phyloP scores from a whole-genome alignment of 2,329 filamentous ascomycete genomes.

The Cyanodermella asteris region DNA sequence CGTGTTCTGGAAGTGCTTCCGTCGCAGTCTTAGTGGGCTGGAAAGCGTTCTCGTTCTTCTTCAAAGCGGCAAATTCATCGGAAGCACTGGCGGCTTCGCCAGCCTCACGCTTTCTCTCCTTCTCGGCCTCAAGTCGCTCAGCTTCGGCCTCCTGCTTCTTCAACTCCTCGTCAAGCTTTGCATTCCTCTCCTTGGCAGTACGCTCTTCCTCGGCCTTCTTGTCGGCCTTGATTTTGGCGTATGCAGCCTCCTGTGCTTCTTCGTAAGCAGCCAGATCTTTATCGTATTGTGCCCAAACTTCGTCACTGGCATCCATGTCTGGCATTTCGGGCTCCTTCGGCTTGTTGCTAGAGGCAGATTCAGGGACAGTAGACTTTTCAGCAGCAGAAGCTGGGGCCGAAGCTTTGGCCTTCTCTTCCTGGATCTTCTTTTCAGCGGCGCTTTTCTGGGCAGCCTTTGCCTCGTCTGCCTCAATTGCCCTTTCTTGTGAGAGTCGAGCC shows the following conservation, averaged over 20 bases:
- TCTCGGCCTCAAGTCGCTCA: slow-evolving; percentile 15
- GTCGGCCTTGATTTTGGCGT: slow-evolving; percentile 23
- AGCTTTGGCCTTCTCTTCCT: slow-evolving; percentile 8
- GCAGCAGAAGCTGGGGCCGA: background rate
- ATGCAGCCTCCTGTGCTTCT: slow-evolving; percentile 22
- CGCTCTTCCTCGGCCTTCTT: slow-evolving; percentile 22
- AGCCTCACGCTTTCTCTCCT: slow-evolving; percentile 15
- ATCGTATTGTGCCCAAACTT: too few species aligned
- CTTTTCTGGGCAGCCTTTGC: slow-evolving; percentile 9
- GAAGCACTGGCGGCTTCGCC: too few species aligned
- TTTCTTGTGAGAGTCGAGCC: slow-evolving; percentile 13
- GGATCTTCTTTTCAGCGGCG: slow-evolving; percentile 10
- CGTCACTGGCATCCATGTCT: too few species aligned
- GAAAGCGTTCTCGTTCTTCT: slow-evolving; percentile 15
- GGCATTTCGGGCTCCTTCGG: too few species aligned
- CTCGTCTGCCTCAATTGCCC: slow-evolving; percentile 9
- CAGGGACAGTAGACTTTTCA: too few species aligned
- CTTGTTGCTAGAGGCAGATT: too few species aligned
- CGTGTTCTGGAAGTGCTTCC: too few species aligned
- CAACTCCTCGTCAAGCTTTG: slow-evolving; percentile 25
- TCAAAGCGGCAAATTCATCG: slow-evolving; percentile 21
- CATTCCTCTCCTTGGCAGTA: slow-evolving; percentile 27
- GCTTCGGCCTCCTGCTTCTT: slow-evolving; percentile 18
- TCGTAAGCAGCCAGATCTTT: too few species aligned
- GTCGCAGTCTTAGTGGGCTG: slow-evolving; percentile 15